Conservation (phyloP, 495 filamentous ascomycete species). For the Penicillium egyptiacum region DNA sequence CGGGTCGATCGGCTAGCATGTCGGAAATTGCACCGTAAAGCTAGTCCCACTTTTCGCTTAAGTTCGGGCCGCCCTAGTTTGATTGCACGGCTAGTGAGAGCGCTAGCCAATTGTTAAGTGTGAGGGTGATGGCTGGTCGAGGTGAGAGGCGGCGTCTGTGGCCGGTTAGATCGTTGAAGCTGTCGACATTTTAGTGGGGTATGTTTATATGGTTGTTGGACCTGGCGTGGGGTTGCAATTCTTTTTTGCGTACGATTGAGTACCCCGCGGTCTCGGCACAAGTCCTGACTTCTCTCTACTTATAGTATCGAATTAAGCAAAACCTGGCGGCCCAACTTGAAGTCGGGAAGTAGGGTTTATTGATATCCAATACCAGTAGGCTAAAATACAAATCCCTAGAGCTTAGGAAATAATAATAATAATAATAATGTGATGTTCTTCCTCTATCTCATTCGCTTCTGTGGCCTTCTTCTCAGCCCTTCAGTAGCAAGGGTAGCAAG, state of each 20-base stretch:
- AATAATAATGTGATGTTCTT: too few species aligned
- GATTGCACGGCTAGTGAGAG: slow-evolving; percentile 84
- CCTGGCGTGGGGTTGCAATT: slow-evolving; percentile 5
- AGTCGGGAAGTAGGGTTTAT: too few species aligned
- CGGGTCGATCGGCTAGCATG: slow-evolving; percentile 66
- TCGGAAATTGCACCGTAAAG: slow-evolving; percentile 87
- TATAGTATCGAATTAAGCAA: too few species aligned
- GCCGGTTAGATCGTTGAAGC: slow-evolving; percentile 22
- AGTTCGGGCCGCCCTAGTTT: slow-evolving; percentile 85
- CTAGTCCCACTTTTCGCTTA: slow-evolving; percentile 89
- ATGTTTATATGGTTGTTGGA: slow-evolving; percentile 11
- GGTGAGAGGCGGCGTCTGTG: slow-evolving; percentile 45
- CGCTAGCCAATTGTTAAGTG: slow-evolving; percentile 79
- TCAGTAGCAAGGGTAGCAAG: too few species aligned
- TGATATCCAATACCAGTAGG: too few species aligned
- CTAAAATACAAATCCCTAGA: too few species aligned
- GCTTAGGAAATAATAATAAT: too few species aligned
- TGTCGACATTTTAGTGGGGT: slow-evolving; percentile 26
- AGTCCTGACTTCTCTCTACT: too few species aligned
- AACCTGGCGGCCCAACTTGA: too few species aligned
- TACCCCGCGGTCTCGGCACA: slow-evolving; percentile 14
- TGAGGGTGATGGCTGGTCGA: slow-evolving; percentile 78
- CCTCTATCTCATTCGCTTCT: too few species aligned
- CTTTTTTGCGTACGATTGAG: neutral
- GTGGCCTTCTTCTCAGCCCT: too few species aligned